Evolutionary conservation across 805 yeast genomes (phyloP).

Genomic region (Blastobotrys peoriensis): DNA sequence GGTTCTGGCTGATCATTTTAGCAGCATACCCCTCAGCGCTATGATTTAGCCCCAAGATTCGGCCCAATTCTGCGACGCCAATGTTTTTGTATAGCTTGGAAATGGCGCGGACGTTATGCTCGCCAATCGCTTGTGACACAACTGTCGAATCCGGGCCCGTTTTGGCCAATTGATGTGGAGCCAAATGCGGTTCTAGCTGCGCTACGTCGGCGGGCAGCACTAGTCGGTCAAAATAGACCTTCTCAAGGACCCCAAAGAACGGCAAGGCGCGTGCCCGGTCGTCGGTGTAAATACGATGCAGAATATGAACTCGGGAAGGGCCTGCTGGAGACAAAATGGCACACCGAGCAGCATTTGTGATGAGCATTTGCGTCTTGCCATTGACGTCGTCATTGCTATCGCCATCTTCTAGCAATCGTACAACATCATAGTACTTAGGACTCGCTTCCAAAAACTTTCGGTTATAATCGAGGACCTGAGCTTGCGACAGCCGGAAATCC

Average conservation of each 20-base stretch:
- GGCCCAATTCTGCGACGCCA: conserved; percentile 23
- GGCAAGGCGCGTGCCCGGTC: conserved; percentile 19
- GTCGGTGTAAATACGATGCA: conserved; percentile 25
- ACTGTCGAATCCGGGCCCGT: conserved; percentile 25
- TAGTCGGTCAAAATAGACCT: conserved; percentile 24
- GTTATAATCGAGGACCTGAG: conserved; percentile 27
- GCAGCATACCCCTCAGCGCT: conserved; percentile 27
- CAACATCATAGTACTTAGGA: conserved; percentile 26
- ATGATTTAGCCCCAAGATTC: conserved; percentile 21
- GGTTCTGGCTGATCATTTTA: conserved; percentile 27
- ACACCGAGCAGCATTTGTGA: conserved; percentile 12
- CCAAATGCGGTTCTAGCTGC: conserved; percentile 16
- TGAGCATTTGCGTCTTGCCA: conserved; percentile 25
- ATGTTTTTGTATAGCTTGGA: conserved; percentile 27
- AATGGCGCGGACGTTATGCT: conserved; percentile 30
- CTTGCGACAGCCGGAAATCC: conserved; percentile 28
- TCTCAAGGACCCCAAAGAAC: conserved; percentile 21
- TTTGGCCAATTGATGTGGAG: conserved; percentile 18
- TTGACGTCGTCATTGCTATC: conserved; percentile 23
- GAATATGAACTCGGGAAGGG: conserved; percentile 24
- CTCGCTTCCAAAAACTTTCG: conserved; percentile 28
- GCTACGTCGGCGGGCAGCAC: conserved; percentile 22
- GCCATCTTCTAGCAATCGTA: conserved; percentile 13
- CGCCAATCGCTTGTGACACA: conserved; percentile 27
- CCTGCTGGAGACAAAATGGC: conserved; percentile 31